These are phyloP conservation scores for Yamadazyma paraphyllophila DNA, from an alignment of 805 yeast genomes.

Conservation along the genomic window DNA sequence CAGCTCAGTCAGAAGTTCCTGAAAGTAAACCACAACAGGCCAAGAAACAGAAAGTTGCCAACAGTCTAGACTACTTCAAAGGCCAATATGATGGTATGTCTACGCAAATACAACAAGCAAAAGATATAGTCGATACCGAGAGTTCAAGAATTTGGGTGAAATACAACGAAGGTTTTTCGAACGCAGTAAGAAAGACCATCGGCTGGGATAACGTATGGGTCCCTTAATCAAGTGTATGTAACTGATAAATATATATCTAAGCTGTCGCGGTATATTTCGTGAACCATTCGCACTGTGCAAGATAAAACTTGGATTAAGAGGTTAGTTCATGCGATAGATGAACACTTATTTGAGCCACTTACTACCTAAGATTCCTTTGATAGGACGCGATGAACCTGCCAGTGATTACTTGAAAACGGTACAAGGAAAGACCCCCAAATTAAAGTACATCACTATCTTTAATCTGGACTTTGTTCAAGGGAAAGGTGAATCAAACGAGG, in stretches of 20 bases:
- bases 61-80: slow-evolving; percentile 40
- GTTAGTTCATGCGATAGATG: slow-evolving; percentile 10
- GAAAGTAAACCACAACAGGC: slow-evolving; percentile 6
- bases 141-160: slow-evolving; percentile 70
- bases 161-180: slow-evolving; percentile 86
- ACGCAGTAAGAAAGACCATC: slow-evolving; percentile 83
- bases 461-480: slow-evolving; percentile 28
- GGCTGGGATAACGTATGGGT: slow-evolving; percentile 71
- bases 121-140: slow-evolving; percentile 32
- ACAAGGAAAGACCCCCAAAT: slow-evolving; percentile 13
- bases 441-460: slow-evolving; percentile 23
- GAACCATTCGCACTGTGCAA: no score
- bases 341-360: slow-evolving; percentile 26
- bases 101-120: slow-evolving; percentile 23
- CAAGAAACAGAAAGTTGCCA: slow-evolving; percentile 25
- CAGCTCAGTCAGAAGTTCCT: slow-evolving; percentile 1
- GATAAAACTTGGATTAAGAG: neutral
- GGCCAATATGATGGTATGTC: slow-evolving; percentile 34
- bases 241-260: neutral
- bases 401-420: slow-evolving; percentile 13
- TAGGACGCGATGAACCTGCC: slow-evolving; percentile 2
- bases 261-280: neutral
- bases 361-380: slow-evolving; percentile 23
- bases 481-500: slow-evolving; percentile 28
- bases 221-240: neutral